Base-by-base conservation (phyloP, 495 filamentous ascomycete genomes). In the Lophium mytilinum region DNA sequence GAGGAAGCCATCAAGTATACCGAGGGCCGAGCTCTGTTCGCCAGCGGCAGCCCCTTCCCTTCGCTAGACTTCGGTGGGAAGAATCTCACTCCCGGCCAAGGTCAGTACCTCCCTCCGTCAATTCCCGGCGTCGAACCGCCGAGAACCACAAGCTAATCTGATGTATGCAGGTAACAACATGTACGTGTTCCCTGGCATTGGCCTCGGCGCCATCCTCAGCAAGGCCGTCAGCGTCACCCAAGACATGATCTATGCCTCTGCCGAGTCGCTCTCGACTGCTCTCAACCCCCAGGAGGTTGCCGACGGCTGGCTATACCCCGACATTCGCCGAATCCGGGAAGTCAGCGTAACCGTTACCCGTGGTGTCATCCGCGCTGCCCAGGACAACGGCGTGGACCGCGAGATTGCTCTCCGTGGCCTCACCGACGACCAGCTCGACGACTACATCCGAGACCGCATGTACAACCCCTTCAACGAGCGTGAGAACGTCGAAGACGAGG, bases 171-270 rank as follows among this genome's bases (percentile, higher is more conserved):
- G 79, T 47, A 87, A 86, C 78, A 94, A 94, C 75, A 87, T 88
- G 76, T 98, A 96, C 64, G 90, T 98, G 47, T 98, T 98, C 83
- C 93, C 93, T 3, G 93, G 93, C 66, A 90, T 98, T 58, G 93
- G 93, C 37, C 83, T 97, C 35, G 93, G 90, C 55, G 89, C 92
- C 57, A 96, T 98, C 66, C 84, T 98, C 39, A 85, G 83, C 76
- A 92, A 95, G 76, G 80, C 89, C 42, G 85, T 86, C 67, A 83
- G 83, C 63, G 82, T 98, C 59, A 96, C 93, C 36, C 90, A 98
- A 69, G 84, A 84, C 70, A 98, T 96, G 93, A 86, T 90, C 52
- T 98, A 96, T 75, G 89, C 86, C 47, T 91, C 90, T 52, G 93
- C 88, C 34, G 83, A 83, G 19, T 85, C 90, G 11, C 83, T 98